phyloP scores from a whole-genome alignment of 768 basidiomycete species.

The Lentinus brumalis region DNA sequence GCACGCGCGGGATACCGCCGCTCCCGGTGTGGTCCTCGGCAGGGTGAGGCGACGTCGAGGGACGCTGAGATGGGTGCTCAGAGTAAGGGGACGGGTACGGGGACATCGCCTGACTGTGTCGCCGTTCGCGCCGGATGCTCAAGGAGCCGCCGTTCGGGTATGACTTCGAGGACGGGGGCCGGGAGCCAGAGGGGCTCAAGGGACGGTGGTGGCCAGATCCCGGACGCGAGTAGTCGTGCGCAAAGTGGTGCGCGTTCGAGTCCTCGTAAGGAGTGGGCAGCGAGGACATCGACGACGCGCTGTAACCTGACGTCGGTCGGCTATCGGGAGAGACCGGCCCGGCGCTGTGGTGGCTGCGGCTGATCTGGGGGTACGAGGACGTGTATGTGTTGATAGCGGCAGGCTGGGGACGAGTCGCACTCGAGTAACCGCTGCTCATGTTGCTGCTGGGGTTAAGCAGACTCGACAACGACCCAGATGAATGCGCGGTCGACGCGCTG shows the following conservation, averaged over 20 bases:
- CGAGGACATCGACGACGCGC: constrained; percentile 80
- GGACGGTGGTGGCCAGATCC: constrained; percentile 65
- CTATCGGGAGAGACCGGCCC: constrained; percentile 80
- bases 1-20: constrained; percentile 61
- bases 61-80: constrained; percentile 59
- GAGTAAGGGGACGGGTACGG: constrained; percentile 87
- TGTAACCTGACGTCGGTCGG: constrained; percentile 84
- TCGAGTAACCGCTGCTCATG: constrained; percentile 67
- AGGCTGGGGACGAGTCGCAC: constrained; percentile 31
- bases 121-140: constrained; percentile 70
- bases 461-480: constrained; percentile 70
- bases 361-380: constrained; percentile 64
- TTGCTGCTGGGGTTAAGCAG: constrained; percentile 68
- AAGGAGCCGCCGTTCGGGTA: constrained; percentile 55
- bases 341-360: constrained; percentile 66
- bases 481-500: constrained; percentile 61
- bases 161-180: constrained; percentile 69
- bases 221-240: constrained; percentile 65
- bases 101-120: constrained; percentile 86
- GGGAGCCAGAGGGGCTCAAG: constrained; percentile 63
- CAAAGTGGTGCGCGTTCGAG: constrained; percentile 43
- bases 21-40: constrained; percentile 43
- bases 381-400: constrained; percentile 29
- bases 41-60: constrained; percentile 73
- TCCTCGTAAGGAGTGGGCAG: constrained; percentile 64